A percentile compares a stretch with the other conserved stretches of the same genome.
Conservation (phyloP, 2,329 filamentous ascomycete species). For the Dendrostoma leiphaemia region DNA sequence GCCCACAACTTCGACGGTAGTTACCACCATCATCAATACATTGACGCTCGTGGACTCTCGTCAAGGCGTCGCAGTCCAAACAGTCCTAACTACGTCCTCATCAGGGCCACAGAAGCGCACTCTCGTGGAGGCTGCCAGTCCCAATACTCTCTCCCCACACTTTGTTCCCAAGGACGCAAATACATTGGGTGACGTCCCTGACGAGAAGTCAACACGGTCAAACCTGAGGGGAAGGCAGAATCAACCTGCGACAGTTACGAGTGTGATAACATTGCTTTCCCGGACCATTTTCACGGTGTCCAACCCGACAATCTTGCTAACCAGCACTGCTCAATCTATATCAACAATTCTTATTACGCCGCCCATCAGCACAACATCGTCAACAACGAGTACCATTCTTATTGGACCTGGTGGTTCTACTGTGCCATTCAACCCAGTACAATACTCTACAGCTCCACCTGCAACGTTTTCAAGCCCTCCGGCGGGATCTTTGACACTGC, state of each 20-base stretch:
- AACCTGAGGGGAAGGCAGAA: not conserved
- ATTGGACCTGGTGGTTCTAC: not conserved
- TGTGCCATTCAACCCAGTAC: not conserved
- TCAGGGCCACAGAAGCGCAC: not conserved
- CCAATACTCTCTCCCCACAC: not conserved
- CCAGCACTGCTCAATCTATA: not conserved
- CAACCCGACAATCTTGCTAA: not conserved
- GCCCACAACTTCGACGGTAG: not conserved
- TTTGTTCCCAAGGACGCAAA: not conserved
- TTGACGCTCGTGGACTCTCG: not conserved
- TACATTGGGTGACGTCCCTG: not conserved
- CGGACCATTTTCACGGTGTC: not conserved
- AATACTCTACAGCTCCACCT: not conserved
- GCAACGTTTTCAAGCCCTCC: not conserved
- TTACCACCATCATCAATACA: not conserved
- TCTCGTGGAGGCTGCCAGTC: not conserved
- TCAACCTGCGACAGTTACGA: not conserved
- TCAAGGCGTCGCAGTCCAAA: not conserved
- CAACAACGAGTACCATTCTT: not conserved
- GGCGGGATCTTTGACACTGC: not conserved
- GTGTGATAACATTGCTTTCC: not conserved
- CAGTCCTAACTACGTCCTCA: not conserved
- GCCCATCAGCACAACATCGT: not conserved
- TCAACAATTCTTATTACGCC: not conserved
- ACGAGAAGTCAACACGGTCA: not conserved